Conservation (phyloP, 495 filamentous ascomycete species). For the Hypoxylon rickii region DNA sequence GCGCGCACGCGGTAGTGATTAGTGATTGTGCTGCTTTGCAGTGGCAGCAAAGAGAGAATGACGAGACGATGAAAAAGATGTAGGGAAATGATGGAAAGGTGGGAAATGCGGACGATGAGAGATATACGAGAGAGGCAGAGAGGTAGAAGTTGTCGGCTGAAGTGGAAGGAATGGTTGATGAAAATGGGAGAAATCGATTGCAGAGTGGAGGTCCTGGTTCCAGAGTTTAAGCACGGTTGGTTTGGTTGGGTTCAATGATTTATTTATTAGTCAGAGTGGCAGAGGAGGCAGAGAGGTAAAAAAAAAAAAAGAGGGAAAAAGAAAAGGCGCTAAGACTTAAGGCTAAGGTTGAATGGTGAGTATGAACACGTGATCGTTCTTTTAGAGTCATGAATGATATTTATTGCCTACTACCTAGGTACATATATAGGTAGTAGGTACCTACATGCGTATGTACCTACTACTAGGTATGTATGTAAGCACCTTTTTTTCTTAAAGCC, state of each 20-base stretch:
- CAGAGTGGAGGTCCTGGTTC: not conserved
- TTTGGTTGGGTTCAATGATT: not conserved
- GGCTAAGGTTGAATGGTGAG: not conserved
- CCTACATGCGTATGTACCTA: too few relatives aligned
- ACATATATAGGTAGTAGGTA: too few relatives aligned
- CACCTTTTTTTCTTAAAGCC: too few relatives aligned
- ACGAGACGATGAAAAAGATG: constrained; percentile 11
- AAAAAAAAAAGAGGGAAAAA: too few relatives aligned
- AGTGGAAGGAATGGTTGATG: constrained; percentile 17
- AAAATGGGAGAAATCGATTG: constrained; percentile 8
- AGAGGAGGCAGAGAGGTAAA: too few relatives aligned
- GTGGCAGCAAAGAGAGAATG: not conserved
- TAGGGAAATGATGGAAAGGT: constrained; percentile 16
- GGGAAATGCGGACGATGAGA: constrained; percentile 5
- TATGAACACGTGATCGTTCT: too few relatives aligned
- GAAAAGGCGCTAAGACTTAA: too few relatives aligned
- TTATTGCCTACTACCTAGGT: not conserved
- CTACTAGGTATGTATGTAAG: too few relatives aligned
- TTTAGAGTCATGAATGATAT: not conserved
- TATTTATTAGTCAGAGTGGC: constrained; percentile 23
- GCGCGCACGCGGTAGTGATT: not conserved
- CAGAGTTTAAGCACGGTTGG: not conserved
- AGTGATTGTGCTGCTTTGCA: not conserved
- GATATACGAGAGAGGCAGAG: not conserved
- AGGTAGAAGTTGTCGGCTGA: constrained; percentile 5